phyloP scores from a whole-genome alignment of 352 stramenopile species.

The Phytophthora crassamura region DNA sequence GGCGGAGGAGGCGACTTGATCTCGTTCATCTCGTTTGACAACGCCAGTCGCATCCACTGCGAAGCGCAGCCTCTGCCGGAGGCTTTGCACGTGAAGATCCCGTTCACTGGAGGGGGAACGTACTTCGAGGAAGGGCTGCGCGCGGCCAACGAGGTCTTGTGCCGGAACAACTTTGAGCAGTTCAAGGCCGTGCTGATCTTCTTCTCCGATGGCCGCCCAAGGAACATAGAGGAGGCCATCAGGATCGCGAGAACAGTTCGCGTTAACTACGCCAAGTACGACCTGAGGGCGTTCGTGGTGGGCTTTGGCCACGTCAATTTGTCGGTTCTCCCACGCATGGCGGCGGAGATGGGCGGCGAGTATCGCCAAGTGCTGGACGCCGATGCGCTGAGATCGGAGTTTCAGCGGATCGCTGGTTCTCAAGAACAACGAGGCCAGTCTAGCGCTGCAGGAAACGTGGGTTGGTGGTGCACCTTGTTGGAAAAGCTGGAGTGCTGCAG shows the following conservation, averaged over 20 bases:
- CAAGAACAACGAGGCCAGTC: not conserved
- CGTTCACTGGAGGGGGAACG: slow-evolving; percentile 39
- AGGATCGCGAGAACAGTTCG: slow-evolving; percentile 43
- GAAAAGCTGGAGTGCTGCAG: no score
- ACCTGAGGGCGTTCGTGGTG: slow-evolving; percentile 50
- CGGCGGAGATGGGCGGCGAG: not conserved
- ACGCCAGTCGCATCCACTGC: slow-evolving; percentile 19
- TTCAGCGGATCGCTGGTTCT: not conserved
- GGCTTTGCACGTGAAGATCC: slow-evolving; percentile 7
- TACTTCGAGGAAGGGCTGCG: slow-evolving; percentile 43
- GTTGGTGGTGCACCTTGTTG: no score
- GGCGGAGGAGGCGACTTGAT: slow-evolving; percentile 36
- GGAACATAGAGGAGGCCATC: slow-evolving; percentile 34
- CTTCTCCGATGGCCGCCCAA: slow-evolving; percentile 47
- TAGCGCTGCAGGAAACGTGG: not conserved
- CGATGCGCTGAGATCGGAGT: not conserved
- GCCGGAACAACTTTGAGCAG: slow-evolving; percentile 45
- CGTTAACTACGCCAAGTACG: slow-evolving; percentile 41
- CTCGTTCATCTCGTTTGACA: slow-evolving; percentile 42
- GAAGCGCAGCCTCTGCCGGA: slow-evolving; percentile 25
- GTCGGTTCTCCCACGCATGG: not conserved
- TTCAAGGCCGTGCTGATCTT: slow-evolving; percentile 45
- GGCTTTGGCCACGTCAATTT: slow-evolving; percentile 44
- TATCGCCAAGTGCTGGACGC: not conserved
- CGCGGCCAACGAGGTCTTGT: slow-evolving; percentile 57